phyloP scores from a whole-genome alignment of 2,329 filamentous ascomycete genomes.

The Apiospora pterosperma region DNA sequence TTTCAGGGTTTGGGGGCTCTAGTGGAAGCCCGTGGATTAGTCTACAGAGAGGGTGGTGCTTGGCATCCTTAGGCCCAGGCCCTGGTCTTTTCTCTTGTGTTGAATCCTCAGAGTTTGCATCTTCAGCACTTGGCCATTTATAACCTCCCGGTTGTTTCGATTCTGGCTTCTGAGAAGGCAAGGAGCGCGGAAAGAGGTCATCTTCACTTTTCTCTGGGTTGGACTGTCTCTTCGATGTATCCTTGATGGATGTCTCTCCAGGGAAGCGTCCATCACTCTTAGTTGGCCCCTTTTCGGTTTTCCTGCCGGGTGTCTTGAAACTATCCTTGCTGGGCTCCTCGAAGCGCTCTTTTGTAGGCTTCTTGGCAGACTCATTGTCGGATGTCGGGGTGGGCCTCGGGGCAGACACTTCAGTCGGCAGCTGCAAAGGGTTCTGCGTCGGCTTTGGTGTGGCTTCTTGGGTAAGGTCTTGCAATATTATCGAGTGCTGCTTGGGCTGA shows the following conservation, averaged over 20 bases:
- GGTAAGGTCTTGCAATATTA: neutral
- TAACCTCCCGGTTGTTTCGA: neutral
- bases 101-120: conserved; percentile 12
- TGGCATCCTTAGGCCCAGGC: conserved; percentile 1
- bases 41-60: neutral
- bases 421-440: neutral
- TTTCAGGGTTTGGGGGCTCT: neutral
- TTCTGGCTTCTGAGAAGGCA: neutral
- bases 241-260: neutral
- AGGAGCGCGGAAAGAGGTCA: neutral
- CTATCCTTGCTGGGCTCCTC: neutral
- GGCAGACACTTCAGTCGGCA: neutral
- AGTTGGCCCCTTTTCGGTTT: neutral
- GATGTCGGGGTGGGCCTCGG: neutral
- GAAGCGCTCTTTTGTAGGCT: neutral
- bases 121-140: conserved; percentile 12
- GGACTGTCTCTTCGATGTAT: neutral
- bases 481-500: neutral
- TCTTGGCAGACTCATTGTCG: neutral
- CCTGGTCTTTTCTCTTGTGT: conserved; percentile 12
- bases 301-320: neutral
- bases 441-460: neutral
- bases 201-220: neutral
- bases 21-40: neutral
- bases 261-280: neutral